Percentiles rank a stretch among this genome's conserved stretches.
These are phyloP conservation scores for Babesia ovata DNA, from an alignment of 169 alveolate species.

Conservation along the genomic window DNA sequence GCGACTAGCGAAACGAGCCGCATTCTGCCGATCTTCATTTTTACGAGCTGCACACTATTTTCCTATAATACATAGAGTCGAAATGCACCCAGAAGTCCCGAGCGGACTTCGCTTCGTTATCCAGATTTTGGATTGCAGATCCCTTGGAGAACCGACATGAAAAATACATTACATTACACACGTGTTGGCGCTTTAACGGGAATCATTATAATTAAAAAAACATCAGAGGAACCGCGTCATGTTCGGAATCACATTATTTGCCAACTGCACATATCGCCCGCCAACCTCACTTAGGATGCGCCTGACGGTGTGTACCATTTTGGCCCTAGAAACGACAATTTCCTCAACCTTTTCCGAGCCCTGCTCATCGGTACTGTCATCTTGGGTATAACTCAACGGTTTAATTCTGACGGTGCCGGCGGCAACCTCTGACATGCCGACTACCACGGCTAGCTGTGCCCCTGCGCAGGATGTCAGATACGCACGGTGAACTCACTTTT, in stretches of 20 bases:
- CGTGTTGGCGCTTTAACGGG: too few relatives aligned
- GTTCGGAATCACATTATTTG: slow-evolving; percentile 3
- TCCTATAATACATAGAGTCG: not conserved
- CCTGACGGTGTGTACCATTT: slow-evolving; percentile 44
- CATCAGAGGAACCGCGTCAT: not conserved
- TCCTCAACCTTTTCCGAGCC: slow-evolving; percentile 29
- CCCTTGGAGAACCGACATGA: too few relatives aligned
- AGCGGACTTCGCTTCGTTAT: too few relatives aligned
- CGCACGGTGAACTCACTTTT: slow-evolving; percentile 26
- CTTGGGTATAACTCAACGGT: slow-evolving; percentile 14
- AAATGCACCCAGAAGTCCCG: not conserved
- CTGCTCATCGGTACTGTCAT: not conserved
- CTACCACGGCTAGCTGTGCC: slow-evolving; percentile 52
- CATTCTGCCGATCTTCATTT: not conserved
- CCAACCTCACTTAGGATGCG: slow-evolving; percentile 29
- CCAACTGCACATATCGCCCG: slow-evolving; percentile 23
- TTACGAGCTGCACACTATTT: not conserved
- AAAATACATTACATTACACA: too few relatives aligned
- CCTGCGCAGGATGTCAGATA: slow-evolving; percentile 26
- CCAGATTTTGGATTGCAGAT: too few relatives aligned
- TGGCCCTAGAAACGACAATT: slow-evolving; percentile 31
- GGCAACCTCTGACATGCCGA: slow-evolving; percentile 52
- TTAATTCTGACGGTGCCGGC: slow-evolving; percentile 47
- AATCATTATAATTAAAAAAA: too few relatives aligned
- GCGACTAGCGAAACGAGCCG: not conserved